These are phyloP conservation scores for Lentinula raphanica DNA, from an alignment of 768 basidiomycete species.

Conservation along the genomic window DNA sequence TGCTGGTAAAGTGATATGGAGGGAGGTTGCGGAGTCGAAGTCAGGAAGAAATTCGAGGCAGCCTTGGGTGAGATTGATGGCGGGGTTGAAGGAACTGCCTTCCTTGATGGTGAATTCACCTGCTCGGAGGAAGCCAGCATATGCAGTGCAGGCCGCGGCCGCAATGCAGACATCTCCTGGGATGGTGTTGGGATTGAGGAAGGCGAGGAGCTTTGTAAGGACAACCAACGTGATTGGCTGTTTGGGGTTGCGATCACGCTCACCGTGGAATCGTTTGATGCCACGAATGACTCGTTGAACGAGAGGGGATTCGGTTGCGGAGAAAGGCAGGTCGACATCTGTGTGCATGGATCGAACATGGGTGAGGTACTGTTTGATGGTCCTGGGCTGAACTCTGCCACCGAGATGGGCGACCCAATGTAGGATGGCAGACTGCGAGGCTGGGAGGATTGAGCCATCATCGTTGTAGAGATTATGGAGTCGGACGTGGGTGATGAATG, in stretches of 20 bases:
- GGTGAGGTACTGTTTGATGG: constrained; percentile 16
- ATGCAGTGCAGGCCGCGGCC: not conserved
- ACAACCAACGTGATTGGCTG: constrained; percentile 19
- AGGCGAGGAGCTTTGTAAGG: not conserved
- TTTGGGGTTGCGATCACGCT: constrained; percentile 18
- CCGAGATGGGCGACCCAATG: constrained; percentile 13
- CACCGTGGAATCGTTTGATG: constrained; percentile 26
- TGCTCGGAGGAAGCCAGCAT: not conserved
- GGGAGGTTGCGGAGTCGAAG: not conserved
- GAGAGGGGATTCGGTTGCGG: constrained; percentile 18
- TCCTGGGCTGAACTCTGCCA: constrained; percentile 2
- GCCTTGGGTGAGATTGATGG: not conserved
- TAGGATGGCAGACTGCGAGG: constrained; percentile 5
- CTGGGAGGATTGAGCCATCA: constrained; percentile 12
- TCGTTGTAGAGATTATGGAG: constrained; percentile 7
- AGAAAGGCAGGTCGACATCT: constrained; percentile 22
- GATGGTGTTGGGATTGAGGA: not conserved
- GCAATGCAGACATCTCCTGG: not conserved
- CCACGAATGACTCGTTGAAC: constrained; percentile 25
- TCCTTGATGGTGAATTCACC: not conserved
- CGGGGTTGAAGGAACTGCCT: not conserved
- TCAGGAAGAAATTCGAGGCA: not conserved
- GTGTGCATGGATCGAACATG: constrained; percentile 23
- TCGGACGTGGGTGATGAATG: constrained; percentile 21
- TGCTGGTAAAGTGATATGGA: not conserved